phyloP scores from a whole-genome alignment of 495 filamentous ascomycete genomes.

The Copromyces sp. region DNA sequence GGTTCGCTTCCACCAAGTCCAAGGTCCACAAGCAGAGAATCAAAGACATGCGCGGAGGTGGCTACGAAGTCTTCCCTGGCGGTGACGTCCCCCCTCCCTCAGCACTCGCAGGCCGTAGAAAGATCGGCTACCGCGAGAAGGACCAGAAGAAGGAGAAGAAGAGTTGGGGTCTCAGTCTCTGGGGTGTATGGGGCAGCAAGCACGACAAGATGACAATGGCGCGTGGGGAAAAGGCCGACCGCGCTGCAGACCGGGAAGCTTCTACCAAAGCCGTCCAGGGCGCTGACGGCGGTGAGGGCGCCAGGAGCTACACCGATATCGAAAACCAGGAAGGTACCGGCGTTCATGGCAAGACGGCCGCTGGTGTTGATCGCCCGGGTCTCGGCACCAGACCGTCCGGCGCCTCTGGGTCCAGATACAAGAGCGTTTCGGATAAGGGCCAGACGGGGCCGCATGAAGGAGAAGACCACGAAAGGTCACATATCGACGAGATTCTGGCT shows the following conservation, averaged over 20 bases:
- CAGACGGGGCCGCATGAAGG: slow-evolving; percentile 19
- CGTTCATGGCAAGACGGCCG: background rate
- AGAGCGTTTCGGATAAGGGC: slow-evolving; percentile 31
- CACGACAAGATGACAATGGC: slow-evolving; percentile 66
- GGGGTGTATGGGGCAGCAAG: slow-evolving; percentile 77
- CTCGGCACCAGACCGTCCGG: background rate
- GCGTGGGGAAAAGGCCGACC: slow-evolving; percentile 20
- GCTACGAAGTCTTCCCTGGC: slow-evolving; percentile 55
- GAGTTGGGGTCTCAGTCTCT: slow-evolving; percentile 69
- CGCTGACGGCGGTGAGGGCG: slow-evolving; percentile 27
- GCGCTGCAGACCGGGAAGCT: slow-evolving; percentile 5
- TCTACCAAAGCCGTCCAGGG: slow-evolving; percentile 6
- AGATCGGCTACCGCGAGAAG: slow-evolving; percentile 36
- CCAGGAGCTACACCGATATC: slow-evolving; percentile 26
- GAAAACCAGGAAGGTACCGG: slow-evolving; percentile 18
- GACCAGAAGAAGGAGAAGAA: slow-evolving; percentile 41
- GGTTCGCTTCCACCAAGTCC: slow-evolving; percentile 54
- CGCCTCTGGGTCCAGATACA: slow-evolving; percentile 18
- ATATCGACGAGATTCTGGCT: slow-evolving; percentile 22
- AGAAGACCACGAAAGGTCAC: slow-evolving; percentile 20
- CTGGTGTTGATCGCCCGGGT: background rate
- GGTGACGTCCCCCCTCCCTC: slow-evolving; percentile 75
- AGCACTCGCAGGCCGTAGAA: slow-evolving; percentile 62
- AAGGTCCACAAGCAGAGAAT: slow-evolving; percentile 59
- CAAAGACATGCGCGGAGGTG: slow-evolving; percentile 51